Percentiles rank a stretch among this genome's conserved stretches.
These are phyloP conservation scores for Agaricus blazei DNA, from an alignment of 768 basidiomycete species.

Conservation along the genomic window DNA sequence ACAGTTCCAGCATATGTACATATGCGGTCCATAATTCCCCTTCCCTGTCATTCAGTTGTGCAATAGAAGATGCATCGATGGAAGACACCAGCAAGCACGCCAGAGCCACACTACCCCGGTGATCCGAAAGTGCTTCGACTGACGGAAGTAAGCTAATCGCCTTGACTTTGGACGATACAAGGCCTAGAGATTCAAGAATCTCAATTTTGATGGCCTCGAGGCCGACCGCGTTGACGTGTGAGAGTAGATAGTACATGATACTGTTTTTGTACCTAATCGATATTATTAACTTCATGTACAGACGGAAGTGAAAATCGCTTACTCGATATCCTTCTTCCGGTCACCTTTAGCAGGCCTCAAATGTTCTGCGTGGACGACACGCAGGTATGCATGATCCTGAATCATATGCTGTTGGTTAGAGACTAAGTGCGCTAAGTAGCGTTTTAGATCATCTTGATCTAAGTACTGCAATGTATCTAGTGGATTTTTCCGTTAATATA, in stretches of 20 bases:
- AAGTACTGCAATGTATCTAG: constrained; percentile 60
- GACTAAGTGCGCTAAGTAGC: constrained; percentile 50
- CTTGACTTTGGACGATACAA: constrained; percentile 42
- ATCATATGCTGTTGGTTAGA: constrained; percentile 49
- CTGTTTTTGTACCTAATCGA: constrained; percentile 59
- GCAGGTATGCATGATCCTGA: constrained; percentile 56
- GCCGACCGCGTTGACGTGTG: constrained; percentile 65
- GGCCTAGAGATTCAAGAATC: constrained; percentile 44
- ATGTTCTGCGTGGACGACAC: constrained; percentile 55
- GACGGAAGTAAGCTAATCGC: constrained; percentile 55
- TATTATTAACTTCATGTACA: constrained; percentile 1
- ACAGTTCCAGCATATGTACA: constrained; percentile 33
- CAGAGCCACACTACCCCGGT: constrained; percentile 30
- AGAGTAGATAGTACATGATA: constrained; percentile 71
- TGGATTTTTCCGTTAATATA: background rate
- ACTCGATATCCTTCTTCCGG: constrained; percentile 51
- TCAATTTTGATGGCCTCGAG: constrained; percentile 41
- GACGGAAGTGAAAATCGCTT: constrained; percentile 18
- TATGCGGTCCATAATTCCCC: constrained; percentile 50
- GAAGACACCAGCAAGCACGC: constrained; percentile 34
- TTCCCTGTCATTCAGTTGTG: constrained; percentile 38
- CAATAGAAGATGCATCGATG: constrained; percentile 44
- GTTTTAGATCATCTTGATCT: constrained; percentile 55
- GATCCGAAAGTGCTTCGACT: constrained; percentile 33
- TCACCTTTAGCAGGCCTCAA: constrained; percentile 43